These are phyloP conservation scores for Henningerozyma blattae DNA, from an alignment of 805 yeast genomes.

Conservation along the genomic window DNA sequence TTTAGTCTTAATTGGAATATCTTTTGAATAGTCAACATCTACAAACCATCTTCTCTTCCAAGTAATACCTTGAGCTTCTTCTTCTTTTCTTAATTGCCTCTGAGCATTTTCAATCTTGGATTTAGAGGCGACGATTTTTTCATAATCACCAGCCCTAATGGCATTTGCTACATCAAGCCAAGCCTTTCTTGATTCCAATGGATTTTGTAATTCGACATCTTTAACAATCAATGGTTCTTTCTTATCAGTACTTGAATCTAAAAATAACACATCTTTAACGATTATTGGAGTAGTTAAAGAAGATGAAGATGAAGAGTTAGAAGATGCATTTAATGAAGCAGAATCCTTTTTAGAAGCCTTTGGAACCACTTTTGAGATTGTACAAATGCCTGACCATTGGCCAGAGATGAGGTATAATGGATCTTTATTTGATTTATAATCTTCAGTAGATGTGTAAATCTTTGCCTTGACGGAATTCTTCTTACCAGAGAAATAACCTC, in stretches of 20 bases:
- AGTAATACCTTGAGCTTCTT: constrained; percentile 43
- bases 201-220: constrained; percentile 71
- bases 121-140: constrained; percentile 63
- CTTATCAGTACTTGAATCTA: constrained; percentile 41
- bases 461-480: constrained; percentile 87
- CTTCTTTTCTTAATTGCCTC: constrained; percentile 68
- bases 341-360: not conserved
- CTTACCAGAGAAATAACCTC: constrained; percentile 93
- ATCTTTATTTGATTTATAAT: constrained; percentile 42
- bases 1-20: constrained; percentile 8
- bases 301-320: not conserved
- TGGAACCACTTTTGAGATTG: constrained; percentile 44
- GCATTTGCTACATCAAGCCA: constrained; percentile 89
- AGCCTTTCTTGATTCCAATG: constrained; percentile 75
- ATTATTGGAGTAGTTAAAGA: not conserved
- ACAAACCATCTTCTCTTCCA: constrained; percentile 87
- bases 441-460: constrained; percentile 41
- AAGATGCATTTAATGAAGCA: constrained; percentile 4
- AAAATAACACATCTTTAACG: constrained; percentile 28
- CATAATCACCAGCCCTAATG: constrained; percentile 61
- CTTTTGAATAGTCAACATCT: constrained; percentile 29
- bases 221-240: constrained; percentile 58
- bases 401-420: constrained; percentile 76
- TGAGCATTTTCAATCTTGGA: constrained; percentile 72
- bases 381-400: constrained; percentile 81